phyloP scores from a whole-genome alignment of 768 basidiomycete species.

The Nidularia pulvinata region DNA sequence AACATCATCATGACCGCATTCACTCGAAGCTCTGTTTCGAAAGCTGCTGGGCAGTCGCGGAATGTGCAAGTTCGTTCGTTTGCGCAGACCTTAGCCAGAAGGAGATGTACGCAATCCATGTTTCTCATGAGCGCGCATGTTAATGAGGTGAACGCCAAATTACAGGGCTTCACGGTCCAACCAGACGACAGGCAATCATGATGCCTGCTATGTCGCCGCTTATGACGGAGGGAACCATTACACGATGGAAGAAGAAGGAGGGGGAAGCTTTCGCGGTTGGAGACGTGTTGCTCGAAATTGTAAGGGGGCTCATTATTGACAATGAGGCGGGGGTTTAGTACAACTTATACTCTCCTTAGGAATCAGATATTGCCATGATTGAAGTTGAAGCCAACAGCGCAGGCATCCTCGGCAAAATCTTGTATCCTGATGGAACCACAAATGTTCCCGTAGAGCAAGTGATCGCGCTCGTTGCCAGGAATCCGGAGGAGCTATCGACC shows the following conservation, averaged over 20 bases:
- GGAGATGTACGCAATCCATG: constrained; percentile 20
- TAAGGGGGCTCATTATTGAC: constrained; percentile 27
- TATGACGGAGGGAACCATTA: constrained; percentile 84
- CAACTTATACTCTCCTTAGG: constrained; percentile 32
- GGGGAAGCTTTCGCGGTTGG: constrained; percentile 72
- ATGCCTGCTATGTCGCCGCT: constrained; percentile 94
- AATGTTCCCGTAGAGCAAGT: constrained; percentile 40
- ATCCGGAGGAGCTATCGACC: constrained; percentile 29
- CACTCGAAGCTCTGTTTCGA: constrained; percentile 11
- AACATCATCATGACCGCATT: constrained; percentile 21
- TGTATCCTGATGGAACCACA: constrained; percentile 65
- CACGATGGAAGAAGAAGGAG: constrained; percentile 78
- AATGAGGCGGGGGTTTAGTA: not conserved
- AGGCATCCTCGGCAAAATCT: constrained; percentile 83
- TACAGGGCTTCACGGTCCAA: constrained; percentile 31
- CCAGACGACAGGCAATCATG: constrained; percentile 31
- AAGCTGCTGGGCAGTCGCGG: constrained; percentile 17
- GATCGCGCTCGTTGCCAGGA: constrained; percentile 79
- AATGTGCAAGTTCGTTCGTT: constrained; percentile 6
- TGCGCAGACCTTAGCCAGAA: constrained; percentile 12
- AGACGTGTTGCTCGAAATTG: constrained; percentile 79
- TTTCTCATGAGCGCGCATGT: not conserved
- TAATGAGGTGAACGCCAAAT: not conserved
- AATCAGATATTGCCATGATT: constrained; percentile 78
- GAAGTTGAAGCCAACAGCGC: constrained; percentile 92